Conservation (phyloP, 75 land plant species). For the Isoetes taiwanensis region DNA sequence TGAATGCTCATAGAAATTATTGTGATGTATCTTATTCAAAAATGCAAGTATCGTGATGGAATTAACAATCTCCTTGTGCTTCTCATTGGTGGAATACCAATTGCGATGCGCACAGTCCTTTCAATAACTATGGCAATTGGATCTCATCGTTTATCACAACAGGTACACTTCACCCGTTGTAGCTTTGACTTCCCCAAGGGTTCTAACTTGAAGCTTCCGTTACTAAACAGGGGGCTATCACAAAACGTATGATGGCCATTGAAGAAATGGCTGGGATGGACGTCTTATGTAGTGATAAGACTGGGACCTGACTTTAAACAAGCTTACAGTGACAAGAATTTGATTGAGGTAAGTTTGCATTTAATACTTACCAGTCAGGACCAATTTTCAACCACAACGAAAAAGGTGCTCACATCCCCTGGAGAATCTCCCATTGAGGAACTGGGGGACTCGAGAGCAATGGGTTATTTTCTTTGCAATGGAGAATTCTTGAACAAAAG, state of each 20-base stretch:
- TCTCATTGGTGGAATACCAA: slow-evolving; percentile 6
- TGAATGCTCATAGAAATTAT: background rate
- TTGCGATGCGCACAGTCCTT: background rate
- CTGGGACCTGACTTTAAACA: slow-evolving; percentile 5
- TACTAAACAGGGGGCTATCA: background rate
- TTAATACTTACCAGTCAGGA: too few species aligned
- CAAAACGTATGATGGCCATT: background rate
- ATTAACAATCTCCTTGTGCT: slow-evolving; percentile 5
- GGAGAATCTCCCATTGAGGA: too few species aligned
- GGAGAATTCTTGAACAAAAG: too few species aligned
- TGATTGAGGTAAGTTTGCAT: background rate
- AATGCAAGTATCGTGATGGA: background rate
- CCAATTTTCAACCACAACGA: too few species aligned
- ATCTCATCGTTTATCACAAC: slow-evolving; percentile 2
- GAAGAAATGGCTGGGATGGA: slow-evolving; percentile 8
- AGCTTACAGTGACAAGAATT: slow-evolving; percentile 7
- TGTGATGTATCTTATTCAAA: slow-evolving; percentile 2
- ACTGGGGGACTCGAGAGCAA: too few species aligned
- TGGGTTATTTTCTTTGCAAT: too few species aligned
- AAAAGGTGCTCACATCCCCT: too few species aligned
- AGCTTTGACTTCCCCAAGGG: background rate
- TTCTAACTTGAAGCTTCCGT: background rate
- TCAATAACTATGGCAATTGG: slow-evolving; percentile 5
- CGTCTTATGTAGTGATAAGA: slow-evolving; percentile 7
- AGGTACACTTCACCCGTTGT: too few species aligned